phyloP scores from a whole-genome alignment of 805 yeast genomes.

The Metschnikowia baotianmanensis region DNA sequence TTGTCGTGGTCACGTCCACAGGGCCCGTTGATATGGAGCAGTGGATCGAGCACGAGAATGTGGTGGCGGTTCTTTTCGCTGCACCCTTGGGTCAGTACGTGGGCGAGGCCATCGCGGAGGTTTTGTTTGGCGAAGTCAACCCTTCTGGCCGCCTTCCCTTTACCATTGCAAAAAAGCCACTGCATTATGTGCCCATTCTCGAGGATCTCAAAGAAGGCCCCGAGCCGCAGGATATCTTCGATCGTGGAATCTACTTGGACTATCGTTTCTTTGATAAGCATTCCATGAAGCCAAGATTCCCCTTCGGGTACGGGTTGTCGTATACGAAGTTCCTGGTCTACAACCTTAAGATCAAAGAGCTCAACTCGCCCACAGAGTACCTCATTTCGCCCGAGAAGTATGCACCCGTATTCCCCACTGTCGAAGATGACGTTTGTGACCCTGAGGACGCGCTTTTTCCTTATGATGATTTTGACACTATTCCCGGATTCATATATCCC shows the following conservation, averaged over 20 bases:
- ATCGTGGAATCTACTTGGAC: slow-evolving; percentile 50
- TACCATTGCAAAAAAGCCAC: slow-evolving; percentile 54
- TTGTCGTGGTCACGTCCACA: slow-evolving; percentile 58
- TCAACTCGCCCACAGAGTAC: slow-evolving; percentile 43
- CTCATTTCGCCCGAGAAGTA: slow-evolving; percentile 47
- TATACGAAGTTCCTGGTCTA: slow-evolving; percentile 44
- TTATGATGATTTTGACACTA: slow-evolving; percentile 48
- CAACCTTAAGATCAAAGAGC: slow-evolving; percentile 40
- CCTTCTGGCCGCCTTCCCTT: slow-evolving; percentile 66
- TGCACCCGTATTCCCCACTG: slow-evolving; percentile 39
- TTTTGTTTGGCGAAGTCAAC: slow-evolving; percentile 57
- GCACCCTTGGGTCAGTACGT: slow-evolving; percentile 58
- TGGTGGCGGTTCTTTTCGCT: slow-evolving; percentile 54
- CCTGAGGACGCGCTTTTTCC: slow-evolving; percentile 56
- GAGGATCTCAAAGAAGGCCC: slow-evolving; percentile 28
- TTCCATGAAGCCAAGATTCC: slow-evolving; percentile 54
- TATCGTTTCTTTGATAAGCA: slow-evolving; percentile 58
- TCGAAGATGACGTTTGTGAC: slow-evolving; percentile 49
- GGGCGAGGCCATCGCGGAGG: slow-evolving; percentile 57
- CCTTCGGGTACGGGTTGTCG: slow-evolving; percentile 62
- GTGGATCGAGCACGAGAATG: slow-evolving; percentile 56
- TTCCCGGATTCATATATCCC: slow-evolving; percentile 58
- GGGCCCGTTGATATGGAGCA: slow-evolving; percentile 60
- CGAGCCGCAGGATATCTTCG: slow-evolving; percentile 44
- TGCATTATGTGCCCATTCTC: slow-evolving; percentile 46